phyloP scores from a whole-genome alignment of 192 early-diverging fungal genomes.

The Pilobolus umbonatus region DNA sequence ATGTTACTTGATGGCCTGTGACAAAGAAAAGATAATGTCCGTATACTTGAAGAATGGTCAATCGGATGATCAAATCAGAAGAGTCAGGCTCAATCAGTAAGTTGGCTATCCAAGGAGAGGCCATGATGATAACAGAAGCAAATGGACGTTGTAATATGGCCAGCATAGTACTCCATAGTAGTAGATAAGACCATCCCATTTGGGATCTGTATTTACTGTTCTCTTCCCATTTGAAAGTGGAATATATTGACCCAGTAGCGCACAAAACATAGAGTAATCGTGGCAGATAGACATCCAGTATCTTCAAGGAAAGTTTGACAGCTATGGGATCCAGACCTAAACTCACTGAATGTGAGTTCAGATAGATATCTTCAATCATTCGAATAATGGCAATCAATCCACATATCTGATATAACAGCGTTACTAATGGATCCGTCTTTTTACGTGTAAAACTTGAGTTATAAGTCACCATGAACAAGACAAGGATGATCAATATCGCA shows the following conservation, averaged over 20 bases:
- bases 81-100: background rate
- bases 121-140: constrained; percentile 15
- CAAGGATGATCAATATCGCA: background rate
- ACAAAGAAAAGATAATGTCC: constrained; percentile 67
- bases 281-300: constrained; percentile 24
- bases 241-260: background rate
- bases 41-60: constrained; percentile 23
- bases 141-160: constrained; percentile 30
- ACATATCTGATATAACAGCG: background rate
- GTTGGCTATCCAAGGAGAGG: constrained; percentile 12
- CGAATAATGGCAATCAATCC: background rate
- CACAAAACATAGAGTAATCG: constrained; percentile 13
- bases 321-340: too few species aligned
- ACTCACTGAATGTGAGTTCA: too few species aligned
- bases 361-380: constrained; percentile 7
- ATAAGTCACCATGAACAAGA: too few species aligned
- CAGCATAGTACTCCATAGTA: constrained; percentile 14
- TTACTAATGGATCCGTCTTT: too few species aligned
- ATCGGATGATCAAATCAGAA: constrained; percentile 7
- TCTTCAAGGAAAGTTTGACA: background rate
- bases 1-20: constrained; percentile 88
- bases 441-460: too few species aligned
- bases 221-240: background rate
- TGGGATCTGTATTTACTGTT: background rate
- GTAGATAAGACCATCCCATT: background rate